Base-by-base conservation (phyloP, 2,329 filamentous ascomycete species). In the Pezicula carpinea region DNA sequence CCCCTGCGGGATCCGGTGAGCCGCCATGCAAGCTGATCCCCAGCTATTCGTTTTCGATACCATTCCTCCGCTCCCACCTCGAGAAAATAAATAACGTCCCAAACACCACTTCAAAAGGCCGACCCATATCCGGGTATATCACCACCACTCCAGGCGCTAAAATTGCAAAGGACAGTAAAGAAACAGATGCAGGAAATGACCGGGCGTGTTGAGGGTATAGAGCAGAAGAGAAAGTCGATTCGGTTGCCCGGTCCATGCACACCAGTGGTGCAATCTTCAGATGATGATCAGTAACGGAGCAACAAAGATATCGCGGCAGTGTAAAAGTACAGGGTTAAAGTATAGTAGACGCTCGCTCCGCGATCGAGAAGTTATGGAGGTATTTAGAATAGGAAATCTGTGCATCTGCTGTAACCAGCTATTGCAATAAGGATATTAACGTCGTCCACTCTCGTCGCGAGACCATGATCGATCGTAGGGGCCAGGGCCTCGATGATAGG, bases 391-490 rank as follows among this genome's bases (percentile, higher is more conserved):
- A 6, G 14, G 33, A 14, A 35, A 35, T 19, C 8, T 35, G 33
- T 35, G 18, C 18, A 19, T 35, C 4, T 35, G 33, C n/a, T 19
- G n/a, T 35, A 35, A 14, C 26, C 26, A 29, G 11, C 8, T 19
- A 7, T 35, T 2, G 15, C 7, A 19, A 15, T 13, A 14, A 8
- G 6, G 33, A 13, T 15, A 10, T 49, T 44, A 56, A 43, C 54
- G 57, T 34, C 54, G 53, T 17, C 51, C 46, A 29, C 46, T 48
- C 36, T 60, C 59, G 17, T 58, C 53, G 14, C 54, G 31, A 23
- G 31, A 49, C 60, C 60, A 63, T 26, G 55, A 49, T 44, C 56
- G 48, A 21, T 60, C 59, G 32, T 54, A 60, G 5, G 51, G 48
- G 6, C 18, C 15, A 6, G 36, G 19, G 10, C 51, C 49, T 41